Percentiles rank a stretch among this genome's conserved stretches.
Conservation (phyloP, 768 basidiomycete genomes). For the Chalciporus piperatus region DNA sequence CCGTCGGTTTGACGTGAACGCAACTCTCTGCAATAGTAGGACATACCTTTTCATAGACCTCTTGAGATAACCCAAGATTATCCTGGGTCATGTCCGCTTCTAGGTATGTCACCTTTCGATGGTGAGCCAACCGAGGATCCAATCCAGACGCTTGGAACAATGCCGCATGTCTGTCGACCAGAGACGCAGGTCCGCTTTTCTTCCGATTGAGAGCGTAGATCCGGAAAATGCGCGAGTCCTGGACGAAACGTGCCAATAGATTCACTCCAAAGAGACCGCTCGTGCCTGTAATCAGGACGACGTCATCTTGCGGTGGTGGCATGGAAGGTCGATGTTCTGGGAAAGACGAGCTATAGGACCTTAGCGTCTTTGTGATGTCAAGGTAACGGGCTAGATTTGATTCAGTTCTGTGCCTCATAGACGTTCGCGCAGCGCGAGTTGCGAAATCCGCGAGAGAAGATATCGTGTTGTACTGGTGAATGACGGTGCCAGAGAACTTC, state of each 20-base stretch:
- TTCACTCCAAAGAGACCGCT: slow-evolving; percentile 34
- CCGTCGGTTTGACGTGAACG: too few species aligned
- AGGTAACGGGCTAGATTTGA: slow-evolving; percentile 11
- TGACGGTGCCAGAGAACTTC: slow-evolving; percentile 30
- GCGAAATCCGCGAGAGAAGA: slow-evolving; percentile 18
- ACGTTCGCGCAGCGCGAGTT: slow-evolving; percentile 2
- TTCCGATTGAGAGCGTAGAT: slow-evolving; percentile 32
- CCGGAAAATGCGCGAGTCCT: slow-evolving; percentile 6
- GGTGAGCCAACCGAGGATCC: slow-evolving; percentile 24
- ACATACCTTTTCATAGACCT: slow-evolving; percentile 16
- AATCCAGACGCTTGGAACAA: slow-evolving; percentile 32
- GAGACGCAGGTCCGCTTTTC: slow-evolving; percentile 11
- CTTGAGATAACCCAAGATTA: slow-evolving; percentile 26
- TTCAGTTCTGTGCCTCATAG: slow-evolving; percentile 16
- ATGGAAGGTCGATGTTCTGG: slow-evolving; percentile 6
- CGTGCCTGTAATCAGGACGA: slow-evolving; percentile 35
- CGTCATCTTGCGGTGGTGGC: neutral
- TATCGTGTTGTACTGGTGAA: slow-evolving; percentile 38
- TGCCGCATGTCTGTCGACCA: slow-evolving; percentile 25
- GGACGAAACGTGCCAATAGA: slow-evolving; percentile 24
- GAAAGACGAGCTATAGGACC: slow-evolving; percentile 3
- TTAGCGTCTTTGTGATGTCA: slow-evolving; percentile 12
- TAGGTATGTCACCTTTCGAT: slow-evolving; percentile 32
- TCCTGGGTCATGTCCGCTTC: slow-evolving; percentile 26
- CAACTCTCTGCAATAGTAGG: too few species aligned